phyloP scores from a whole-genome alignment of 2,329 filamentous ascomycete species.

The Diaporthe amygdali region DNA sequence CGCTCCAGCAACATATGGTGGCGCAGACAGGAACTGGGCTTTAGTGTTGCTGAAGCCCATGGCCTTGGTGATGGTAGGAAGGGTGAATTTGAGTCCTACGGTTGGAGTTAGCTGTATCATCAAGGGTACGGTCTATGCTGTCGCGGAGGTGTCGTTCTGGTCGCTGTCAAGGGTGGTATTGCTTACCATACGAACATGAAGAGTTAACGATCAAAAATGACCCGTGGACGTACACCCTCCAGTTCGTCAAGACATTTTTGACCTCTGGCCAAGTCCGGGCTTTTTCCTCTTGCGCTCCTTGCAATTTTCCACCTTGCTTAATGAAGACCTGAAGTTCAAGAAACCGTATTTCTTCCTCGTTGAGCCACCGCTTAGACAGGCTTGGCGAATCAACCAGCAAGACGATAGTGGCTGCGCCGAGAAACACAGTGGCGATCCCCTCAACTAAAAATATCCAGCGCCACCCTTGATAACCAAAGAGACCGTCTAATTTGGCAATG shows the following conservation, averaged over 20 bases:
- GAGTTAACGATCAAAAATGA: not conserved
- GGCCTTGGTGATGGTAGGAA: not conserved
- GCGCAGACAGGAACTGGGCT: not conserved
- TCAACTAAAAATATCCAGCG: conserved; percentile 57
- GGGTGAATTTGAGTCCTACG: not conserved
- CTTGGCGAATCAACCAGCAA: not conserved
- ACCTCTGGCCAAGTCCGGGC: not conserved
- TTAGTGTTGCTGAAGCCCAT: not conserved
- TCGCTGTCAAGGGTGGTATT: too few species aligned
- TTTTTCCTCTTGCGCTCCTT: not conserved
- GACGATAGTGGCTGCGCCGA: conserved; percentile 38
- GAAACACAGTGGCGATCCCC: conserved; percentile 47
- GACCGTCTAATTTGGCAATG: conserved; percentile 49
- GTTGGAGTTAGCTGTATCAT: not conserved
- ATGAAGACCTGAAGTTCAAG: not conserved
- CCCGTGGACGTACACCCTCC: not conserved
- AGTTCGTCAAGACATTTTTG: not conserved
- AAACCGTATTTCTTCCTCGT: not conserved
- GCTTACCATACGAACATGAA: not conserved
- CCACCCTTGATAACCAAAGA: conserved; percentile 50
- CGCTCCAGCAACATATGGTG: not conserved
- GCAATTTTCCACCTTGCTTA: not conserved
- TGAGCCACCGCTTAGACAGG: not conserved
- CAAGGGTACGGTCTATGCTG: not conserved
- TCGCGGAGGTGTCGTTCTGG: not conserved